phyloP scores from a whole-genome alignment of 306 rosid species.

The Trichosanthes cucumerina region DNA sequence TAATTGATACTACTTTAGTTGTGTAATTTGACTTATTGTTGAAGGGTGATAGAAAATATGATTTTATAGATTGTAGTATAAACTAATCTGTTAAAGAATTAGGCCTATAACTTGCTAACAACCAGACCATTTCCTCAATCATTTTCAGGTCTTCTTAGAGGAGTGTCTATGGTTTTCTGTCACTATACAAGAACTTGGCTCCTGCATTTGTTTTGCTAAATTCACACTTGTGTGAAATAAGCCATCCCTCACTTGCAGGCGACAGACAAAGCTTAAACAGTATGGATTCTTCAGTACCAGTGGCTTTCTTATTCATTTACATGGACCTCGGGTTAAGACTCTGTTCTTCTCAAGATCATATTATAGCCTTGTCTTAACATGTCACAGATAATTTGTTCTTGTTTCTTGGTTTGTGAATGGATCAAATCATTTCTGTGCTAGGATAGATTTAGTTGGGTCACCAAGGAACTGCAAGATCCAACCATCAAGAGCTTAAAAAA shows the following conservation, averaged over 20 bases:
- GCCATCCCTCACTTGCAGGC: constrained; percentile 59
- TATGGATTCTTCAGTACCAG: constrained; percentile 59
- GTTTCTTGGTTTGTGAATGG: not conserved
- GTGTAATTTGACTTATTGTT: too few relatives aligned
- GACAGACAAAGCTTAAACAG: constrained; percentile 89
- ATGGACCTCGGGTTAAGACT: constrained; percentile 62
- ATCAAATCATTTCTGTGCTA: not conserved
- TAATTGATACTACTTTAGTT: too few relatives aligned
- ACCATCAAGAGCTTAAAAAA: too few relatives aligned
- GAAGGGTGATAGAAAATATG: not conserved
- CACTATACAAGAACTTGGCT: constrained; percentile 48
- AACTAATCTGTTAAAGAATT: not conserved
- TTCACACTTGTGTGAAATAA: too few relatives aligned
- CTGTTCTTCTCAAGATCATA: not conserved
- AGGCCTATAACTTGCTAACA: not conserved
- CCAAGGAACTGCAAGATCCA: not conserved
- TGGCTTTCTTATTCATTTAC: constrained; percentile 63
- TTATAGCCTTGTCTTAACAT: not conserved
- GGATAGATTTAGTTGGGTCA: too few relatives aligned
- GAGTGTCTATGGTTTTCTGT: constrained; percentile 51
- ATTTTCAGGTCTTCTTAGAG: constrained; percentile 46
- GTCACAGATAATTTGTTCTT: constrained; percentile 15
- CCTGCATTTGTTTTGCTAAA: constrained; percentile 62
- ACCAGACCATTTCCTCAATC: not conserved
- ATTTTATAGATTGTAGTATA: not conserved